A percentile compares a stretch with the other conserved stretches of the same genome.
Conservation (phyloP, 495 filamentous ascomycete species). For the Saxophila tyrrhenica region DNA sequence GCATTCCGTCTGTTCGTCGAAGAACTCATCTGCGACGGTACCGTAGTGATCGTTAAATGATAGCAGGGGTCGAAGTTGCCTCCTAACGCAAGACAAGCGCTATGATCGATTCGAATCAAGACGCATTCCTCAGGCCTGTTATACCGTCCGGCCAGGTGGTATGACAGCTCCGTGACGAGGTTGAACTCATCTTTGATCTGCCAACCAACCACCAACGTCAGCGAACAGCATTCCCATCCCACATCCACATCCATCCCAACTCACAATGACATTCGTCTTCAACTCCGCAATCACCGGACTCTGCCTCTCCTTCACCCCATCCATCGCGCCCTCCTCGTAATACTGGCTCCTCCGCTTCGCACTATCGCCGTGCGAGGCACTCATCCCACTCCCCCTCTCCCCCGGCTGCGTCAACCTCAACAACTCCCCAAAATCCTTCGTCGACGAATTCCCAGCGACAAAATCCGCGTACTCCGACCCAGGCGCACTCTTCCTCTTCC, state of each 20-base stretch:
- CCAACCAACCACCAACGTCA: conserved; percentile 27
- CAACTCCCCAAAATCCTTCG: not conserved
- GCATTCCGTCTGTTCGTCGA: conserved; percentile 77
- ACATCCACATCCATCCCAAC: conserved; percentile 21
- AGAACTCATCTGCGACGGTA: conserved; percentile 56
- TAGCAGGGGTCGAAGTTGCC: conserved; percentile 70
- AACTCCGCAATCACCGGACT: conserved; percentile 70
- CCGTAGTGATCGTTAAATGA: conserved; percentile 61
- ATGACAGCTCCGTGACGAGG: conserved; percentile 57
- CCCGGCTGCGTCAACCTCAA: not conserved
- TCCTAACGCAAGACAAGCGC: conserved; percentile 63
- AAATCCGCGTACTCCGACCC: not conserved
- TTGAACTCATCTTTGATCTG: conserved; percentile 58
- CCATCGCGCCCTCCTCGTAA: conserved; percentile 35
- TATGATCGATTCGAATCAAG: conserved; percentile 59
- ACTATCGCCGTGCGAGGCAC: not conserved
- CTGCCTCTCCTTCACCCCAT: conserved; percentile 50
- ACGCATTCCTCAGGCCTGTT: conserved; percentile 59
- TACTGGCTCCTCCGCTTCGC: conserved; percentile 32
- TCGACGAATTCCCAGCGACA: not conserved
- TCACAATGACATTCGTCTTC: conserved; percentile 71
- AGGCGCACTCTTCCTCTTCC: not conserved
- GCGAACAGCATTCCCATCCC: not conserved
- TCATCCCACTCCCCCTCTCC: no score
- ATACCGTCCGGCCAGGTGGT: conserved; percentile 60